phyloP scores from a whole-genome alignment of 352 stramenopile species.

The Phytopythium montanum region DNA sequence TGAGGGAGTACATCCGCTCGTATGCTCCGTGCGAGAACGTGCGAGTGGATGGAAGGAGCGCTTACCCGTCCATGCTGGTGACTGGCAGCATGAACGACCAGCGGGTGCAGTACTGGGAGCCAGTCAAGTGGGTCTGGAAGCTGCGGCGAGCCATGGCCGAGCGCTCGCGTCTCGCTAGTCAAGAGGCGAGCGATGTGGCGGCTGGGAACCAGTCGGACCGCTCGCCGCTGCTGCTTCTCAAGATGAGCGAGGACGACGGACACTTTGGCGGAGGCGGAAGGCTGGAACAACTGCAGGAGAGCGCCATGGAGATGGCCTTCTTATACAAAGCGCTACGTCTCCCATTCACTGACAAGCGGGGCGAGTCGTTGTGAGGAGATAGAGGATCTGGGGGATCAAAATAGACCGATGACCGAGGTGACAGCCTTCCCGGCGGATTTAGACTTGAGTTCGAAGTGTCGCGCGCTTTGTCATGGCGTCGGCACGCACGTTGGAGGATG shows the following conservation, averaged over 20 bases:
- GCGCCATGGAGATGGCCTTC: conserved; percentile 83
- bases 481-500: conserved; percentile 44
- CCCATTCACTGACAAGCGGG: conserved; percentile 23
- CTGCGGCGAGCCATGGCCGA: conserved; percentile 50
- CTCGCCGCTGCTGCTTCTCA: conserved; percentile 42
- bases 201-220: background rate
- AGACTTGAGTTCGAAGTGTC: background rate
- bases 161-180: background rate
- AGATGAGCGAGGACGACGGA: conserved; percentile 77
- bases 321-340: conserved; percentile 67
- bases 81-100: conserved; percentile 83
- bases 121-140: conserved; percentile 81
- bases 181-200: background rate
- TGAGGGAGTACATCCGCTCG: conserved; percentile 70
- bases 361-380: background rate
- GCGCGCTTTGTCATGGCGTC: conserved; percentile 28
- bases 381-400: conserved; percentile 13
- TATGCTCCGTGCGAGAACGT: conserved; percentile 83
- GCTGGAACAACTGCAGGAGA: conserved; percentile 74
- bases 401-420: conserved; percentile 14
- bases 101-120: conserved; percentile 84
- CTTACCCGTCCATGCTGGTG: conserved; percentile 80
- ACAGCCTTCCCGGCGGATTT: background rate
- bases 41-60: conserved; percentile 13
- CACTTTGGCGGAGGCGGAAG: conserved; percentile 78